Evolutionary conservation across 371 early-diverging fungal genomes (phyloP).

Genomic region (Lichtheimia ornata): DNA sequence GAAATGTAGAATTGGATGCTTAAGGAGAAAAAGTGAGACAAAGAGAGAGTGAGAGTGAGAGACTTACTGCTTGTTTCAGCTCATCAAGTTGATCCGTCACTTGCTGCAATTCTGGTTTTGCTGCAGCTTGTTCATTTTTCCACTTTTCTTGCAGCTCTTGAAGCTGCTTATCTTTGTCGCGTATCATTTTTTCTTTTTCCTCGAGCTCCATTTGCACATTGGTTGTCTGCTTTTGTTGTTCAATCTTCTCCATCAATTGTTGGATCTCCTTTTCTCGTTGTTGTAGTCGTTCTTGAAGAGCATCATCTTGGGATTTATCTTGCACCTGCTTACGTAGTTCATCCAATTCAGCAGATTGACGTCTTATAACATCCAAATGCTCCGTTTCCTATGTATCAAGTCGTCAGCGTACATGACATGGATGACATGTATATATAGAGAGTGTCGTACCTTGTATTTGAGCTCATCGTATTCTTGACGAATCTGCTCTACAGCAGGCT

Average conservation of each 20-base stretch:
- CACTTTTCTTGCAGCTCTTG: slow-evolving; percentile 34
- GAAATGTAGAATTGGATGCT: background rate
- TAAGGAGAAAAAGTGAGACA: background rate
- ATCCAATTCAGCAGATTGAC: slow-evolving; percentile 40
- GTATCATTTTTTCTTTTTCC: slow-evolving; percentile 36
- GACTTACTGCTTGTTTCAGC: slow-evolving; percentile 39
- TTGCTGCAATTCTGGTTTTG: slow-evolving; percentile 43
- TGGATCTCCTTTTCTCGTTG: slow-evolving; percentile 29
- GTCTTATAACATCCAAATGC: slow-evolving; percentile 36
- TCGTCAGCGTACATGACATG: background rate
- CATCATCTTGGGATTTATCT: slow-evolving; percentile 6
- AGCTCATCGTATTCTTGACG: slow-evolving; percentile 45
- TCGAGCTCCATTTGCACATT: slow-evolving; percentile 18
- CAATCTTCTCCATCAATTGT: slow-evolving; percentile 21
- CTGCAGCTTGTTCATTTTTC: slow-evolving; percentile 37
- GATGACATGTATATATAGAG: background rate
- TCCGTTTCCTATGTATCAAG: slow-evolving; percentile 35
- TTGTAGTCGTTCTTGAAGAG: slow-evolving; percentile 14
- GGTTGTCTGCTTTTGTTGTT: slow-evolving; percentile 14
- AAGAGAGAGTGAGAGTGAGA: background rate
- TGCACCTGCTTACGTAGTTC: slow-evolving; percentile 29
- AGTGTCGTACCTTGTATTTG: slow-evolving; percentile 32
- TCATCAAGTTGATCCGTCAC: slow-evolving; percentile 39
- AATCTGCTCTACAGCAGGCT: slow-evolving; percentile 29
- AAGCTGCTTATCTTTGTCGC: slow-evolving; percentile 32